phyloP scores from a whole-genome alignment of 2,329 filamentous ascomycete species.

The Domatiomyces globalis region DNA sequence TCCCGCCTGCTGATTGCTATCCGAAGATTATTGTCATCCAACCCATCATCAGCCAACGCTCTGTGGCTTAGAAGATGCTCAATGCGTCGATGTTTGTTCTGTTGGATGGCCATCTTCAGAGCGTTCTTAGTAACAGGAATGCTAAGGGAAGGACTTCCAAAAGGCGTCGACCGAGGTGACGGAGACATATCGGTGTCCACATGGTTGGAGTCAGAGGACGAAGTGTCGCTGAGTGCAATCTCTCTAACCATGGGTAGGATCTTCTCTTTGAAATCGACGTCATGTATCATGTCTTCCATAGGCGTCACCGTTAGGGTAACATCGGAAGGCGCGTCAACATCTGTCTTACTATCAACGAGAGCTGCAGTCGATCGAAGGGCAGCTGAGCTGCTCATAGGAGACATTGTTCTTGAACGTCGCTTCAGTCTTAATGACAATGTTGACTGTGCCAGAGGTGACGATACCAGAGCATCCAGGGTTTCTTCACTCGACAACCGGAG shows the following conservation, averaged over 20 bases:
- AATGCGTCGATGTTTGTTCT: constrained; percentile 42
- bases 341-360: not conserved
- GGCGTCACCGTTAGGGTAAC: not conserved
- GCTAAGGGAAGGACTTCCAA: constrained; percentile 30
- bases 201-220: constrained; percentile 31
- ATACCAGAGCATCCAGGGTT: not conserved
- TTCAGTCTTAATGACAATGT: not conserved
- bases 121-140: constrained; percentile 33
- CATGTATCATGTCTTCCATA: constrained; percentile 25
- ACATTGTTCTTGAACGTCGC: not conserved
- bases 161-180: constrained; percentile 40
- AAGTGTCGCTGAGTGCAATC: not conserved
- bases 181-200: constrained; percentile 28
- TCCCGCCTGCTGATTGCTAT: constrained; percentile 41
- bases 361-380: not conserved
- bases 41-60: constrained; percentile 37
- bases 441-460: not conserved
- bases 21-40: constrained; percentile 34
- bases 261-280: constrained; percentile 28
- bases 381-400: not conserved
- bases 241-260: constrained; percentile 12
- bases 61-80: constrained; percentile 46
- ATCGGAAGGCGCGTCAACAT: not conserved
- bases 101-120: constrained; percentile 40
- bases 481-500: not conserved